phyloP scores from a whole-genome alignment of 352 stramenopile genomes.

The Phytophthora nicotianae region DNA sequence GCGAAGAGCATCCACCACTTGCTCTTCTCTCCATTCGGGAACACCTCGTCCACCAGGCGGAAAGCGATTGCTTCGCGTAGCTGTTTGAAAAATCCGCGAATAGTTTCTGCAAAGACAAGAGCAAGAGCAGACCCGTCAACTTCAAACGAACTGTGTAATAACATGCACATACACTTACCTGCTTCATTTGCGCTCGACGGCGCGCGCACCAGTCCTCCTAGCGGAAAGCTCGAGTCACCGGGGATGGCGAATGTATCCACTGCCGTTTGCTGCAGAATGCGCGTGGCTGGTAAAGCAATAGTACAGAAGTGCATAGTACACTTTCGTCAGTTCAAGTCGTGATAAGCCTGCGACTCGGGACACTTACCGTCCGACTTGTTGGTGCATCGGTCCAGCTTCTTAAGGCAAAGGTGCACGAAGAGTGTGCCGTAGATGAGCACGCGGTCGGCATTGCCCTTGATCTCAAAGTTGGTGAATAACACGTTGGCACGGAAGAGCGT shows the following conservation, averaged over 20 bases:
- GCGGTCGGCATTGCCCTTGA: constrained; percentile 91
- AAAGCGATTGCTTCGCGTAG: constrained; percentile 84
- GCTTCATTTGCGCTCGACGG: constrained; percentile 77
- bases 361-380: constrained; percentile 84
- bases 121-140: constrained; percentile 1
- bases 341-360: no score
- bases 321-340: constrained; percentile 10
- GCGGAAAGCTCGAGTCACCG: constrained; percentile 81
- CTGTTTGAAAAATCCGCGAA: constrained; percentile 92
- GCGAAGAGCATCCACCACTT: constrained; percentile 96
- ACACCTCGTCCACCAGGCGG: constrained; percentile 86
- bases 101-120: constrained; percentile 58
- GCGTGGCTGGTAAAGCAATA: constrained; percentile 45
- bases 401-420: constrained; percentile 91
- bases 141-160: background rate
- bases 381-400: constrained; percentile 87
- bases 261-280: constrained; percentile 81
- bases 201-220: constrained; percentile 82
- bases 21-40: constrained; percentile 84
- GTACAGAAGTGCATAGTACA: constrained; percentile 9
- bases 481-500: constrained; percentile 94
- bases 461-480: constrained; percentile 94
- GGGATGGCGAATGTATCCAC: constrained; percentile 89
- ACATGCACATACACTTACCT: constrained; percentile 36
- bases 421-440: constrained; percentile 95